Percentiles rank a stretch among this genome's conserved stretches.
Conservation (phyloP, 1,284 basidiomycete species). For the Trichosporon sp. region DNA sequence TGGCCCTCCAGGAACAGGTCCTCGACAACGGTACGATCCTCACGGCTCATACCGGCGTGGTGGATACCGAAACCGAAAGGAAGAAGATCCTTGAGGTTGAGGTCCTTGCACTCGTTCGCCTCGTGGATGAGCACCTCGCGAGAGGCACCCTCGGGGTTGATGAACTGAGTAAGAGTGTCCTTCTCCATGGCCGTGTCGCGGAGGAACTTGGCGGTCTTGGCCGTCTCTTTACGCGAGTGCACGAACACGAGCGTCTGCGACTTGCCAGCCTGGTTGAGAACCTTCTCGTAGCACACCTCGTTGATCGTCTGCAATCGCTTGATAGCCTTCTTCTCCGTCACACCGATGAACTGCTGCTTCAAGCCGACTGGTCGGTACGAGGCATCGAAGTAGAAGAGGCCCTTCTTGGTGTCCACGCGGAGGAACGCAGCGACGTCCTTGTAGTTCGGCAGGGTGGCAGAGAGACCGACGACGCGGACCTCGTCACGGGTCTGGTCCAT, state of each 20-base stretch:
- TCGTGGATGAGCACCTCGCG: slow-evolving; percentile 83
- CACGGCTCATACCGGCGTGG: slow-evolving; percentile 97
- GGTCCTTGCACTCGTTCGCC: slow-evolving; percentile 74
- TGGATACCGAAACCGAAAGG: slow-evolving; percentile 98
- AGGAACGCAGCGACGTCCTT: slow-evolving; percentile 98
- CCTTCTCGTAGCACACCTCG: slow-evolving; percentile 98
- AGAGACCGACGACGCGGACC: slow-evolving; percentile 89
- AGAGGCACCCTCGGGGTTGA: slow-evolving; percentile 81
- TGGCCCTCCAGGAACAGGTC: slow-evolving; percentile 91
- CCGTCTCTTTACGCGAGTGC: slow-evolving; percentile 96
- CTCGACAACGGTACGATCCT: slow-evolving; percentile 87
- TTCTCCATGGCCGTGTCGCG: slow-evolving; percentile 94
- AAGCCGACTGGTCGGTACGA: slow-evolving; percentile 89
- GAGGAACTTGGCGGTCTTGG: slow-evolving; percentile 93
- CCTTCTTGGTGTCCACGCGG: slow-evolving; percentile 84
- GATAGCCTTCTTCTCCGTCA: slow-evolving; percentile 99
- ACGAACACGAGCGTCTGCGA: slow-evolving; percentile 82
- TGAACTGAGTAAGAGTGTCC: slow-evolving; percentile 91
- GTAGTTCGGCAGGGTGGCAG: slow-evolving; percentile 96
- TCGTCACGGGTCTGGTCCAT: slow-evolving; percentile 94
- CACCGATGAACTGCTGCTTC: slow-evolving; percentile 94
- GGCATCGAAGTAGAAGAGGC: slow-evolving; percentile 95
- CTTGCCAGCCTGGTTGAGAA: slow-evolving; percentile 85
- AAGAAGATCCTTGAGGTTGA: slow-evolving; percentile 79
- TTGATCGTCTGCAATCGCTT: slow-evolving; percentile 98